These are phyloP conservation scores for Aspergillus candidus DNA, from an alignment of 2,329 filamentous ascomycete genomes.

Conservation along the genomic window DNA sequence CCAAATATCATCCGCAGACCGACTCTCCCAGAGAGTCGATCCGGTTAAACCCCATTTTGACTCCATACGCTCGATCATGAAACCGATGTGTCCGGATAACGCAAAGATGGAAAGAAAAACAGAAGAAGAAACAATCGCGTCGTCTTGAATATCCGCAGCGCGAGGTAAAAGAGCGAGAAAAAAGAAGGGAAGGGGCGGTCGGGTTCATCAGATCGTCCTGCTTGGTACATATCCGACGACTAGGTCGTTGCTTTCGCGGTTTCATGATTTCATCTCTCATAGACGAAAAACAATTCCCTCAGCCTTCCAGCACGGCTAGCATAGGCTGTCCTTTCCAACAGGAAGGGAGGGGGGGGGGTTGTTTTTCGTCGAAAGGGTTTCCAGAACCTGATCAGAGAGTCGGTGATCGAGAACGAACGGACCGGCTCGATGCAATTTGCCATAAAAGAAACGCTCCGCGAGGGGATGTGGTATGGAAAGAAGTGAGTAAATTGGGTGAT, in stretches of 20 bases:
- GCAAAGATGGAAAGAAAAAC: too few relatives aligned
- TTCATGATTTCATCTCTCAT: slow-evolving; percentile 10
- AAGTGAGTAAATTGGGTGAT: not conserved
- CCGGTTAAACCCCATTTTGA: too few relatives aligned
- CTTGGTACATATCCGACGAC: too few relatives aligned
- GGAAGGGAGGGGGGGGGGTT: not conserved
- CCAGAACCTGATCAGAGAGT: slow-evolving; percentile 8
- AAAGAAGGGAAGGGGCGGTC: not conserved
- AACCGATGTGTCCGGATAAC: too few relatives aligned
- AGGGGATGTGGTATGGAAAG: not conserved
- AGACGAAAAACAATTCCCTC: slow-evolving; percentile 1
- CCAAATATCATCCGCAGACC: too few relatives aligned
- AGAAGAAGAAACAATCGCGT: not conserved
- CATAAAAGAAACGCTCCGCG: not conserved
- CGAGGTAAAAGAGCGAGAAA: slow-evolving; percentile 3
- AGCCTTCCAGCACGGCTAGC: slow-evolving; percentile 12
- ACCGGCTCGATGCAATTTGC: not conserved
- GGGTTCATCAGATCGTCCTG: not conserved
- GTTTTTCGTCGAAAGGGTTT: slow-evolving; percentile 5
- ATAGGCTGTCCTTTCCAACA: not conserved
- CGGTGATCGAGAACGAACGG: not conserved
- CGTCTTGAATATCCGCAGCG: not conserved
- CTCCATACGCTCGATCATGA: too few relatives aligned
- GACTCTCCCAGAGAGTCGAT: too few relatives aligned
- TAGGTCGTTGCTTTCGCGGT: not conserved